Evolutionary conservation across 2,329 filamentous ascomycete species (phyloP).

Genomic region (Alternaria conjuncta): DNA sequence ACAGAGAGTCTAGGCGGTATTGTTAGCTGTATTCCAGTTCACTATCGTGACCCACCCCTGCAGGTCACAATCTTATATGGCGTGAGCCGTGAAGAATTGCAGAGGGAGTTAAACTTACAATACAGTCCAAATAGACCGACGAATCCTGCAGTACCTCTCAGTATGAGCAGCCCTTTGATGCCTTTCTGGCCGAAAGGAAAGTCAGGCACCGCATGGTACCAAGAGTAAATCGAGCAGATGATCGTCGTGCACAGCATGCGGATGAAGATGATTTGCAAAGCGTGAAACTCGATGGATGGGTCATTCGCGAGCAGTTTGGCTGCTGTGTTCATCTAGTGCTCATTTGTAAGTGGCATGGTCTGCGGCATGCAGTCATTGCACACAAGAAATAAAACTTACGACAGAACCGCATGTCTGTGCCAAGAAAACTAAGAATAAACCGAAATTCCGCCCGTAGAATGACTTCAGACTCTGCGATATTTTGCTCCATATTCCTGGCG

Average conservation of each 20-base stretch:
- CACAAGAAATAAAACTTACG: conserved; percentile 6
- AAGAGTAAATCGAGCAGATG: conserved; percentile 73
- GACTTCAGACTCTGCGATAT: conserved; percentile 7
- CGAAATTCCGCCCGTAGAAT: conserved; percentile 34
- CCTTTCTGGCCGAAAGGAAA: conserved; percentile 30
- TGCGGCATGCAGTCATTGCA: background rate
- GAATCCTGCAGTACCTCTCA: conserved; percentile 35
- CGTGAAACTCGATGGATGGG: conserved; percentile 35
- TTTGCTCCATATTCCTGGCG: background rate
- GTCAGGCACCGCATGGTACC: conserved; percentile 58
- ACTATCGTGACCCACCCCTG: background rate
- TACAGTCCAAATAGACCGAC: conserved; percentile 38
- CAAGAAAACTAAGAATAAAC: conserved; percentile 30
- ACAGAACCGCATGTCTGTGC: conserved; percentile 49
- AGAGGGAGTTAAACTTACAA: conserved; percentile 22
- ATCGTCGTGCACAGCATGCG: conserved; percentile 76
- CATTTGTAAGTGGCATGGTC: background rate
- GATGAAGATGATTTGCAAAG: conserved; percentile 71
- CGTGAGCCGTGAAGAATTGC: background rate
- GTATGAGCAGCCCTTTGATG: conserved; percentile 23
- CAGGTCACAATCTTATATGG: background rate
- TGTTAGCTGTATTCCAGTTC: background rate
- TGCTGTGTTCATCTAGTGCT: conserved; percentile 31
- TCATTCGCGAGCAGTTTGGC: conserved; percentile 34
- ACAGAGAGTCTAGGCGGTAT: conserved; percentile 59